A percentile compares a stretch with the other conserved stretches of the same genome.
Conservation (phyloP, 371 early-diverging fungal species). For the Dichotomocladium elegans region DNA sequence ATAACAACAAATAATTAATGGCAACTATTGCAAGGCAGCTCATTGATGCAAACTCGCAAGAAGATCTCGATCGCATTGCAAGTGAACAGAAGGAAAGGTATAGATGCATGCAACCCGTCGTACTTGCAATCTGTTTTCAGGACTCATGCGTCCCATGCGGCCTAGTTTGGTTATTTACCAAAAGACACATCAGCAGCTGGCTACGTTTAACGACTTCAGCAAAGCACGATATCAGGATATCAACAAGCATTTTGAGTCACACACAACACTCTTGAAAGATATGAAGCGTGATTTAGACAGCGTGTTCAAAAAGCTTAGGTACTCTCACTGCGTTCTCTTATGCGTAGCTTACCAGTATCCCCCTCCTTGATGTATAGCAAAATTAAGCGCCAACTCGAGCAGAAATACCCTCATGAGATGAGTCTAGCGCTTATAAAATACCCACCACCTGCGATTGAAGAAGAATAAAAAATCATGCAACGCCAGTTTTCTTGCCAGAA, state of each 20-base stretch:
- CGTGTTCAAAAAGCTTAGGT: conserved; percentile 35
- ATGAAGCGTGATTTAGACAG: conserved; percentile 37
- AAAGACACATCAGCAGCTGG: conserved; percentile 24
- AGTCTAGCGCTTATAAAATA: conserved; percentile 18
- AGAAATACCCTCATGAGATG: conserved; percentile 35
- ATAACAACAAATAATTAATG: too few relatives aligned
- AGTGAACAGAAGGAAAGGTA: conserved; percentile 7
- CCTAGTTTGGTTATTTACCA: conserved; percentile 23
- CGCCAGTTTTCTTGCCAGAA: too few relatives aligned
- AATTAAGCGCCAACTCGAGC: conserved; percentile 28
- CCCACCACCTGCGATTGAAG: conserved; percentile 25
- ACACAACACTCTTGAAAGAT: conserved; percentile 33
- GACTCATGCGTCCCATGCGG: too few relatives aligned
- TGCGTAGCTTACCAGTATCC: too few relatives aligned
- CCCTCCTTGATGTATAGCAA: conserved; percentile 10
- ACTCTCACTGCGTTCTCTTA: too few relatives aligned
- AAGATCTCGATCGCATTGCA: background rate
- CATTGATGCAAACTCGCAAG: conserved; percentile 2
- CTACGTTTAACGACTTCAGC: conserved; percentile 46
- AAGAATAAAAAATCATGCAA: conserved; percentile 16
- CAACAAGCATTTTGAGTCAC: conserved; percentile 38
- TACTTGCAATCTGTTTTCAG: too few relatives aligned
- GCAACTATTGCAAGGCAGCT: conserved; percentile 1
- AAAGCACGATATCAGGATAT: conserved; percentile 40
- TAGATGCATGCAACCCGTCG: too few relatives aligned